Conservation (phyloP, 805 yeast genomes). For the Saturnispora halmiae region DNA sequence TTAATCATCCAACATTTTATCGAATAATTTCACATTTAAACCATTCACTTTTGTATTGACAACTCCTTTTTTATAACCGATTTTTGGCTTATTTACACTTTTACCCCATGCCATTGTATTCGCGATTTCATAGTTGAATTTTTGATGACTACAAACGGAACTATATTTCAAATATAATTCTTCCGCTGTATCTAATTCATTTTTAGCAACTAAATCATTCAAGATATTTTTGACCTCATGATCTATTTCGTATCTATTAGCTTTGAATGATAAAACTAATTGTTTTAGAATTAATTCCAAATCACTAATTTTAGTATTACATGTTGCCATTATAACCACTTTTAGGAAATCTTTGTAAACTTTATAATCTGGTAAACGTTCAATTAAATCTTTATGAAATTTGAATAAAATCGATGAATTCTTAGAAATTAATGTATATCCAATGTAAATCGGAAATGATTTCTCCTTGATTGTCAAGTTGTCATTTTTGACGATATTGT, state of each 20-base stretch:
- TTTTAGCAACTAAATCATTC: slow-evolving; percentile 8
- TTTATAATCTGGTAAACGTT: slow-evolving; percentile 9
- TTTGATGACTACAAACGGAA: slow-evolving; percentile 5
- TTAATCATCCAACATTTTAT: slow-evolving; percentile 10
- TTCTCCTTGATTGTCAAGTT: slow-evolving; percentile 1
- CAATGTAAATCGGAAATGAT: slow-evolving; percentile 9
- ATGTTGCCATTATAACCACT: slow-evolving; percentile 8
- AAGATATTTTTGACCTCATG: slow-evolving; percentile 9
- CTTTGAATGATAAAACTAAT: slow-evolving; percentile 2
- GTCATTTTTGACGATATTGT: slow-evolving; percentile 6
- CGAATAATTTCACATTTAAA: slow-evolving; percentile 16
- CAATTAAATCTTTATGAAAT: slow-evolving; percentile 11
- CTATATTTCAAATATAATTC: slow-evolving; percentile 12
- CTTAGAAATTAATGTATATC: slow-evolving; percentile 8
- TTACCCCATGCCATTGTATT: slow-evolving; percentile 7
- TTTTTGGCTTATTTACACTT: neutral
- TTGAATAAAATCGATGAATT: slow-evolving; percentile 12
- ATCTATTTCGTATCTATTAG: slow-evolving; percentile 1
- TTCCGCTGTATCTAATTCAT: slow-evolving; percentile 11
- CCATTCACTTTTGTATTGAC: slow-evolving; percentile 15
- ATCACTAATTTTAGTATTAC: slow-evolving; percentile 9
- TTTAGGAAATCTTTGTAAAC: slow-evolving; percentile 5
- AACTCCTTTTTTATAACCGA: slow-evolving; percentile 9
- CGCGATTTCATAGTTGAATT: slow-evolving; percentile 7
- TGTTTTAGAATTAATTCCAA: slow-evolving; percentile 11